These are phyloP conservation scores for Labyrinthula sp. DNA, from an alignment of 352 stramenopile species.

Conservation along the genomic window DNA sequence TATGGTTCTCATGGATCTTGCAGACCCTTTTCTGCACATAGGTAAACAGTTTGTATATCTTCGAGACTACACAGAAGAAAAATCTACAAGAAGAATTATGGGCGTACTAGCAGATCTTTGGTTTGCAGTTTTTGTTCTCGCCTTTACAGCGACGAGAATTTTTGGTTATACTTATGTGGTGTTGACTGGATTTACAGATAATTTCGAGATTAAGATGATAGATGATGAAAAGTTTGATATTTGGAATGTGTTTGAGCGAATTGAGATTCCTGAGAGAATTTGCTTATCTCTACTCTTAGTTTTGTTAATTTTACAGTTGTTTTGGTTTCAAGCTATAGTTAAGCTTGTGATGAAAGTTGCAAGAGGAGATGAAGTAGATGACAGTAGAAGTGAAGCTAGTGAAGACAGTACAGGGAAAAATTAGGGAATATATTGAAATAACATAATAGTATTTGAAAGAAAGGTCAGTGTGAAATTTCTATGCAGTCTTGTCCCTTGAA, in stretches of 20 bases:
- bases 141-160: constrained; percentile 36
- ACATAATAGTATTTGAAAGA: too few relatives aligned
- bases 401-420: too few relatives aligned
- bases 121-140: constrained; percentile 37
- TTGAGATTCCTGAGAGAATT: neutral
- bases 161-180: constrained; percentile 34
- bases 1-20: constrained; percentile 39
- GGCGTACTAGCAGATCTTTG: constrained; percentile 31
- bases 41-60: constrained; percentile 38
- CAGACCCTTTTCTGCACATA: constrained; percentile 33
- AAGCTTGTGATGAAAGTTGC: constrained; percentile 29
- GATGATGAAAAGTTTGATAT: constrained; percentile 4
- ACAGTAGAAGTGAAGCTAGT: constrained; percentile 35
- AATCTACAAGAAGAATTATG: neutral
- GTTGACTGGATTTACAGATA: constrained; percentile 16
- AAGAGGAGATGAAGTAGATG: constrained; percentile 29
- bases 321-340: constrained; percentile 37
- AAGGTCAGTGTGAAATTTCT: too few relatives aligned
- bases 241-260: constrained; percentile 20
- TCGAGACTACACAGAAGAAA: constrained; percentile 17
- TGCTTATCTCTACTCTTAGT: constrained; percentile 32
- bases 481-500: too few relatives aligned
- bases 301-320: constrained; percentile 34
- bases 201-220: constrained; percentile 9
- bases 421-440: too few relatives aligned